Conservation (phyloP, 2,329 filamentous ascomycete genomes). For the Fusarium subglutinans region DNA sequence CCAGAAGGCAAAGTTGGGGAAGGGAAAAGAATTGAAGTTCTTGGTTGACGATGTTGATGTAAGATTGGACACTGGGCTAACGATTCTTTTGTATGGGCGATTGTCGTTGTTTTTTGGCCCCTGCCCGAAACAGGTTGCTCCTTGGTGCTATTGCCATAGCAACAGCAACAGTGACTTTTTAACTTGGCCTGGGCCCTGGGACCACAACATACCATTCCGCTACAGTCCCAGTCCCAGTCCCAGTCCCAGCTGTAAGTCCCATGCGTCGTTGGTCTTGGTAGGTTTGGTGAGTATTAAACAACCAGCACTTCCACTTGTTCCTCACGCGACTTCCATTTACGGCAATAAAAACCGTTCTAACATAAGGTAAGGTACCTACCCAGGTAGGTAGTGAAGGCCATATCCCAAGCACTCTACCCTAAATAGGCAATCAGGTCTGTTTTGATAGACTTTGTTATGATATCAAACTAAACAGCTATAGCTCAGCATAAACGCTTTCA, state of each 20-base stretch:
- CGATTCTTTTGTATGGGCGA: conserved; percentile 27
- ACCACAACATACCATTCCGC: conserved; percentile 22
- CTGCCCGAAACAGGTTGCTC: conserved; percentile 40
- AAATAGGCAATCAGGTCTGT: background rate
- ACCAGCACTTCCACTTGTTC: background rate
- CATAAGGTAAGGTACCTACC: background rate
- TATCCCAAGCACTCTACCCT: background rate
- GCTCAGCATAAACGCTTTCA: background rate
- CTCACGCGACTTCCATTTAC: background rate
- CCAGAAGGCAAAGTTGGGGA: conserved; percentile 20
- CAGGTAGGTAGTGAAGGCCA: background rate
- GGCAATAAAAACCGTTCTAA: background rate
- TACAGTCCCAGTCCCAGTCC: background rate
- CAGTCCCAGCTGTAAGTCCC: background rate
- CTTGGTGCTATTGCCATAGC: conserved; percentile 31
- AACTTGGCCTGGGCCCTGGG: background rate
- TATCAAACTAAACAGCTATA: background rate
- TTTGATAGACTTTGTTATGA: background rate
- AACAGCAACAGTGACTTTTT: conserved; percentile 28
- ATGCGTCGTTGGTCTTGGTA: background rate
- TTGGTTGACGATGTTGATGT: conserved; percentile 34
- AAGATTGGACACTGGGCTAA: conserved; percentile 22
- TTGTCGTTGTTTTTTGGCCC: conserved; percentile 27
- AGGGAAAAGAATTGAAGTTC: conserved; percentile 33
- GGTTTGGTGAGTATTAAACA: background rate